A percentile compares a stretch with the other conserved stretches of the same genome.
Conservation (phyloP, 2,329 filamentous ascomycete species). For the Xenoacremonium recifei region DNA sequence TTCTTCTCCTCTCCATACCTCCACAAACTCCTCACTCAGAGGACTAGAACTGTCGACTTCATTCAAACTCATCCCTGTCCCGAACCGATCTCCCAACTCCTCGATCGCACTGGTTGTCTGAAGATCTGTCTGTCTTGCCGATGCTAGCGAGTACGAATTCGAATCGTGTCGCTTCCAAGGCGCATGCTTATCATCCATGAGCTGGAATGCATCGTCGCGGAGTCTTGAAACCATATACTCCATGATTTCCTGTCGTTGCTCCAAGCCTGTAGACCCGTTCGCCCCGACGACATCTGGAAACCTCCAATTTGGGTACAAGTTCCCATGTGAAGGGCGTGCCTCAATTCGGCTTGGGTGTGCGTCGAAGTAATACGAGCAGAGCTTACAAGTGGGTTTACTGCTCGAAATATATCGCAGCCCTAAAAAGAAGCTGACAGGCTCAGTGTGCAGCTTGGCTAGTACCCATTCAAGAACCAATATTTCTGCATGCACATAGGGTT, state of each 20-base stretch:
- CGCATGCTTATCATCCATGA: constrained; percentile 25
- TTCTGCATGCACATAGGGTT: constrained; percentile 36
- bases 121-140: constrained; percentile 8
- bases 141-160: constrained; percentile 21
- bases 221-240: constrained; percentile 26
- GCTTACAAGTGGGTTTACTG: constrained; percentile 39
- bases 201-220: constrained; percentile 25
- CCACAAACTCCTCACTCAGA: too few relatives aligned
- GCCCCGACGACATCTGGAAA: constrained; percentile 30
- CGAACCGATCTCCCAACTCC: constrained; percentile 13
- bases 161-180: constrained; percentile 31
- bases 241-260: constrained; percentile 18
- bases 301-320: constrained; percentile 39
- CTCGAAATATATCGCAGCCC: constrained; percentile 36
- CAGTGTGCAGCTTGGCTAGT: constrained; percentile 4
- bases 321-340: constrained; percentile 32
- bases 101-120: constrained; percentile 13
- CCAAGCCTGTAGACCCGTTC: constrained; percentile 3
- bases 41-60: not conserved
- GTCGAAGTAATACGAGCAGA: constrained; percentile 38
- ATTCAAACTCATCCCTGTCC: constrained; percentile 7
- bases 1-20: not conserved
- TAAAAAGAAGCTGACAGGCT: constrained; percentile 25
- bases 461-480: constrained; percentile 29
- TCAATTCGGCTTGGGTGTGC: constrained; percentile 22